Evolutionary conservation across 331 rosid genomes (phyloP), one percentile per base, ranked within the genome.

Genomic region (Malus hybrid): DNA sequence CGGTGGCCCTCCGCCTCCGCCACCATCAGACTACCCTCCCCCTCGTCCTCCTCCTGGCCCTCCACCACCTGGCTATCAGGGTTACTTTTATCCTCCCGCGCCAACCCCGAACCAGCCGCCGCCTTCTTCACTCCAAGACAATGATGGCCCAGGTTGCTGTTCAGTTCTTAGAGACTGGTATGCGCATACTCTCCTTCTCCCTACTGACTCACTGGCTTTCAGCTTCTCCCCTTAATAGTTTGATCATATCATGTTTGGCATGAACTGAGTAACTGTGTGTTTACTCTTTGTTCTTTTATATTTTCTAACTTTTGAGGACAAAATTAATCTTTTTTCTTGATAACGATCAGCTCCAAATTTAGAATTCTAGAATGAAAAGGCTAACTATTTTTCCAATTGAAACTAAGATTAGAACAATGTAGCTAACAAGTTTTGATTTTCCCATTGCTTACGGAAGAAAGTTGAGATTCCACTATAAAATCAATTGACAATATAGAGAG

Each of bases 91-190:
- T 15, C 68, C 76, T 6, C 57, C 29, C 68, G 7, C 75, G 0
- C 77, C 77, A 42, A 32, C 66, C 33, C 29, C 30, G 1, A 22
- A 32, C 5, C 62, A 33, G 4, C 70, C 69, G 3, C 60, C 53
- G 1, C 46, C 20, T n/a, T 32, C 77, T 10, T 33, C 48, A 4
- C 5, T 3, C 2, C n/a, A 73, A 16, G 68, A 63, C 36, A 32
- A 73, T 7, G 77, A 63, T 29, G 30, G 3, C 52, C 18, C 52
- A 2, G 29, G 5, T 61, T 73, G 70, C 70, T 15, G 32, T 62
- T 44, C 77, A 18, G n/a, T 34, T 4, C 52, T 73, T 14, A 73
- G 4, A 29, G 70, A 62, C 77, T 62, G 77, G 77, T 73, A 73
- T 18, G 70, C 11, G 4, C 70, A 34, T 6, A 8, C 50, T 64